A percentile compares a stretch with the other conserved stretches of the same genome.
These are phyloP conservation scores for Penicillium samsonianum DNA, from an alignment of 495 filamentous ascomycete genomes.

Conservation along the genomic window DNA sequence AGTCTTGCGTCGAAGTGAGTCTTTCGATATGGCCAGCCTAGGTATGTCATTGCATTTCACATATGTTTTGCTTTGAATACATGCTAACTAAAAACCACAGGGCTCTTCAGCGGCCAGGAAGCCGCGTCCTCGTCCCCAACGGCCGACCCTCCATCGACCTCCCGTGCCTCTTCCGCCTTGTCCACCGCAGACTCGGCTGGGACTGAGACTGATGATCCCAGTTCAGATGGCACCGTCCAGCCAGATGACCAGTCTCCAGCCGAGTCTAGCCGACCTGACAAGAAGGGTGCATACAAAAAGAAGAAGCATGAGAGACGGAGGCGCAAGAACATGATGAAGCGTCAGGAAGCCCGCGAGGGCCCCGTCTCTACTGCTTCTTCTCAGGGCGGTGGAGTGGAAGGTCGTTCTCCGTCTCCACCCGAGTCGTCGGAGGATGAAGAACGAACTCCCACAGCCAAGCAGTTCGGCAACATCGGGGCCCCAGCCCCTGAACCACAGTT, in stretches of 20 bases:
- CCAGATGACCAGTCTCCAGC: neutral
- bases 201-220: neutral
- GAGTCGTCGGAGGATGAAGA: neutral
- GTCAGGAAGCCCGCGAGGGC: neutral
- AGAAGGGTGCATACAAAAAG: neutral
- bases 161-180: neutral
- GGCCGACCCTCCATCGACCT: neutral
- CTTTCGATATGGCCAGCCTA: neutral
- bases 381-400: neutral
- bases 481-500: constrained; percentile 8
- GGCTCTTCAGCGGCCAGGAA: neutral
- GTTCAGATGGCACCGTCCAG: neutral
- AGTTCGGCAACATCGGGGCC: neutral
- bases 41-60: neutral
- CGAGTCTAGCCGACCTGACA: neutral
- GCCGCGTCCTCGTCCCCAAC: neutral
- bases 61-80: neutral
- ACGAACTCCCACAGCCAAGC: neutral
- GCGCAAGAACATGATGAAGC: neutral
- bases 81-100: neutral
- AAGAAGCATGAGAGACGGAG: neutral
- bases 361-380: neutral
- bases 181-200: neutral
- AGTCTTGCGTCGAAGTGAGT: neutral
- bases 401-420: constrained; percentile 1